Evolutionary conservation across 2,329 filamentous ascomycete species (phyloP), one percentile per base, ranked within the genome.

Genomic region (Orbilia blumenaviensis): DNA sequence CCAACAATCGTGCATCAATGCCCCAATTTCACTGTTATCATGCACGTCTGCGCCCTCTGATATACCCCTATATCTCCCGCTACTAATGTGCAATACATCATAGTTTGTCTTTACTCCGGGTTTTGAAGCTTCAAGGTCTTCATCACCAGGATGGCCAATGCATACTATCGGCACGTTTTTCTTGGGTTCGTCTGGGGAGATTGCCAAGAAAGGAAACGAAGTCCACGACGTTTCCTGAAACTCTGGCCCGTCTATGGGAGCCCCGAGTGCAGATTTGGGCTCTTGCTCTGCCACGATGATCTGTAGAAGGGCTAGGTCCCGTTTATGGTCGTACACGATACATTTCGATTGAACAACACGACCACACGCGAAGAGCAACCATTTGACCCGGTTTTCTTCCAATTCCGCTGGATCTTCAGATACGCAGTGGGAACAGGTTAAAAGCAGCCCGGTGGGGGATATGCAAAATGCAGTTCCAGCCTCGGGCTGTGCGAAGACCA

Each of bases 1-100:
- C 86, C 86, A 88, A 68, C 85, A 86, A 78, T 85, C 84, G 79
- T 88, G 86, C 83, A 83, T 85, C 78, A 88, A 77, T 0, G 83
- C 83, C 0, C 86, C 86, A 63, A 88, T 87, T 23, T 86, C 84
- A 1, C 82, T 83, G 77, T 87, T 87, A 73, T 88, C 85, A 63
- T 87, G 84, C 1, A 82, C 80, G 78, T 87, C 84, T 60, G 83
- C 83, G 2, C 77, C 82, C 8, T 78, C 63, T 0, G 81, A 81
- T 58, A 83, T 81, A 0, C 85, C 86, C 8, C 82, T 80, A 61
- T 84, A 86, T 2, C 63, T 78, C 0, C 86, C 86, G 46, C 82
- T 78, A 44, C 84, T 86, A 41, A 86, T 80, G 50, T 86, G 83
- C 10, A 88, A 77, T 4, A 86, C 82, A 66, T 86, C 83, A 78